Base-by-base conservation (phyloP, 2,329 filamentous ascomycete genomes). In the Eurotiales sp. region DNA sequence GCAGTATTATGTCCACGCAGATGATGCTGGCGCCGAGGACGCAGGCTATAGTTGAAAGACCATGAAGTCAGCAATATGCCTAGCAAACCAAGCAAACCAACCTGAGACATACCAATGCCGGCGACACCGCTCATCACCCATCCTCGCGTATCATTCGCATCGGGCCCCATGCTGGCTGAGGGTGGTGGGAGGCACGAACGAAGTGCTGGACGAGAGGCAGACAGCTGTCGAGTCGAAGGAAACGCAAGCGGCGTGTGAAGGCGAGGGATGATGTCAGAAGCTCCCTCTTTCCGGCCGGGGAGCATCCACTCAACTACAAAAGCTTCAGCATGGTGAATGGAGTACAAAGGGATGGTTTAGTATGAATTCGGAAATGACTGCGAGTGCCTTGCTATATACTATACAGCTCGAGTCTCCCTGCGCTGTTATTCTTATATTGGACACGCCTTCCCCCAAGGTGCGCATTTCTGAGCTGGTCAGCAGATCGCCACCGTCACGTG, bases 51-150 rank as follows among this genome's bases (percentile, higher is more conserved):
- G 37, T 25, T 4, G 8, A 11, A 19, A 61, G 45, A 62, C 56
- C 25, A 34, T 21, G 39, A 36, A 17, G 17, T 46, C 53, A 52
- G 45, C 25, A 29, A n/a, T n/a, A n/a, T n/a, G n/a, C n/a, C n/a
- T n/a, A n/a, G n/a, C n/a, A n/a, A n/a, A n/a, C n/a, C n/a, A 4
- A 21, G 36, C 15, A 21, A 30, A 22, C 12, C 19, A 30, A 11
- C 19, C n/a, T n/a, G n/a, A n/a, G 8, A 64, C 67, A 57, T 70
- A 86, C 83, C 83, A 64, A 90, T 84, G 64, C 90, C 95, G 70
- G 91, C 89, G 58, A 90, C 77, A 63, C 80, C 85, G 56, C 82
- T 79, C 87, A 97, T 89, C 61, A 97, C 86, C 92, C 92, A 97
- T 63, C 93, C 92, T 57, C 90, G 83, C 56, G 86, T 86, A 74